Conservation (phyloP, 768 basidiomycete species). For the Lactifluus rugatus region DNA sequence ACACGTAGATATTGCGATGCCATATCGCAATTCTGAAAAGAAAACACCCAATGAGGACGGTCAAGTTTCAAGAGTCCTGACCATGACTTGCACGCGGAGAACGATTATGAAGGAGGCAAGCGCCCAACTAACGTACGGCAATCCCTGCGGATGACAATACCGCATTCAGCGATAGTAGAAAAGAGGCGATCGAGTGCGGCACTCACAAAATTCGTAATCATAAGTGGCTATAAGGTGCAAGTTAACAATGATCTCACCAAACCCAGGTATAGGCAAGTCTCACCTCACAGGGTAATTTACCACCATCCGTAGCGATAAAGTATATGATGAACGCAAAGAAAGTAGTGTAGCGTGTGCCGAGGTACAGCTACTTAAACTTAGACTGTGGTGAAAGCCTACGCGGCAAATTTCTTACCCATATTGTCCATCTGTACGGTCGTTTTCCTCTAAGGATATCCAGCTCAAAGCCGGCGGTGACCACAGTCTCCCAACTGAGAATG, state of each 20-base stretch:
- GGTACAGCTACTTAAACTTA: background rate
- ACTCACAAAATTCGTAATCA: background rate
- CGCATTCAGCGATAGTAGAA: background rate
- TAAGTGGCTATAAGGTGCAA: background rate
- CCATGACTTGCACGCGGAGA: background rate
- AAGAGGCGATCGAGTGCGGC: background rate
- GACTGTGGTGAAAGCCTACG: too few relatives aligned
- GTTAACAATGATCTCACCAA: background rate
- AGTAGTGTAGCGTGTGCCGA: conserved; percentile 3
- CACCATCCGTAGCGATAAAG: background rate
- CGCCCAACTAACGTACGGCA: background rate
- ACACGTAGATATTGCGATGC: background rate
- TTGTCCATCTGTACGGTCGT: conserved; percentile 6
- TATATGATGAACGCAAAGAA: background rate
- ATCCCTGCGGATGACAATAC: background rate
- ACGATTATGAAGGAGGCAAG: background rate
- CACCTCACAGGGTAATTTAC: background rate
- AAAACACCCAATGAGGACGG: background rate
- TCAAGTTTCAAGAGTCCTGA: background rate
- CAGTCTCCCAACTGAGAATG: background rate
- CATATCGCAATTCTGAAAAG: conserved; percentile 3
- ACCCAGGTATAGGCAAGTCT: background rate
- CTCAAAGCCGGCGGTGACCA: background rate
- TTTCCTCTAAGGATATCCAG: conserved; percentile 2
- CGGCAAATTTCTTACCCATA: background rate